Percentiles rank a stretch among this genome's conserved stretches.
Evolutionary conservation across 495 filamentous ascomycete species (phyloP).

Genomic region (Talaromyces stipitatus): DNA sequence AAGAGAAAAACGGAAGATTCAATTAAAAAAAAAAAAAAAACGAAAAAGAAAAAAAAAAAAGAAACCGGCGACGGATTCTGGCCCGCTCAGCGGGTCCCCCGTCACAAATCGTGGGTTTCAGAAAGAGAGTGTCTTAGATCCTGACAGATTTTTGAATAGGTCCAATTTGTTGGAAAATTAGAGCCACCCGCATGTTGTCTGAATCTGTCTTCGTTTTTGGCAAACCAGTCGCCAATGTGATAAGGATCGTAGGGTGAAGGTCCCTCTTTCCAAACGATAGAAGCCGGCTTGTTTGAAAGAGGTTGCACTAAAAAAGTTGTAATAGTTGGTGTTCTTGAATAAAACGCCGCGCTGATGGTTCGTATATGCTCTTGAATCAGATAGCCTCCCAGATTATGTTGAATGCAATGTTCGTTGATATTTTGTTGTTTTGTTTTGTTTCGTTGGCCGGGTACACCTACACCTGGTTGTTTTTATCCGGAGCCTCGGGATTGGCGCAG

Average conservation of each 20-base stretch:
- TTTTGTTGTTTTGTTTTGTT: not conserved
- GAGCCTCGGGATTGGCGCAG: not conserved
- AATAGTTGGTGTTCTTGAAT: not conserved
- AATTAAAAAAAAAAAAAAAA: not conserved
- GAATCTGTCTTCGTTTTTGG: not conserved
- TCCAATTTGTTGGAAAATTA: not conserved
- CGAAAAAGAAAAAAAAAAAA: not conserved
- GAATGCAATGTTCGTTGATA: not conserved
- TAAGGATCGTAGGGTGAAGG: not conserved
- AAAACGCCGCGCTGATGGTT: conserved; percentile 7
- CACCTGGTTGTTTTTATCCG: conserved; percentile 5
- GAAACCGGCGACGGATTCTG: not conserved
- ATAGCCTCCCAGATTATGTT: conserved; percentile 3
- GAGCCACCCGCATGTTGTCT: not conserved
- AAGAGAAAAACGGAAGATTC: not conserved
- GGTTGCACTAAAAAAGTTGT: not conserved
- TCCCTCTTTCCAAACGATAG: not conserved
- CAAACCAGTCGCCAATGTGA: not conserved
- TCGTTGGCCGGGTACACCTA: not conserved
- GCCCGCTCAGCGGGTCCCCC: not conserved
- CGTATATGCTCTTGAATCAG: conserved; percentile 1
- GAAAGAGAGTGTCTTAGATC: not conserved
- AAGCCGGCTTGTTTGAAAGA: conserved; percentile 1
- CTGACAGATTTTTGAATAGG: not conserved
- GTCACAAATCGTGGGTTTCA: not conserved